Evolutionary conservation across 2,329 filamentous ascomycete genomes (phyloP), one percentile per base, ranked within the genome.

Genomic region (Scytalidium lignicola): DNA sequence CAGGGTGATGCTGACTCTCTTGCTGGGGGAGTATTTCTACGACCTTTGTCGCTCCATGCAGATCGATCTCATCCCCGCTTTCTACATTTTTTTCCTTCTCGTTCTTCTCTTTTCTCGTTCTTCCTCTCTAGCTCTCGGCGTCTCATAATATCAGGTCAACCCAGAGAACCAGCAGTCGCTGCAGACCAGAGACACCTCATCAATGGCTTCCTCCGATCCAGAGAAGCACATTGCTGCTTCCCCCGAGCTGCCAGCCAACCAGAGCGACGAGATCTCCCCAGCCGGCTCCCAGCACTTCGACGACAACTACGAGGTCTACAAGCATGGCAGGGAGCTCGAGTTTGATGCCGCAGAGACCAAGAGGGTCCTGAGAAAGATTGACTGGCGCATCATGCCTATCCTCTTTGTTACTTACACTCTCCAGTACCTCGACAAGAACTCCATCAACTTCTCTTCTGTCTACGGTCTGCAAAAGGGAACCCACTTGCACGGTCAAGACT

Each of bases 361-460:
- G 40, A 64, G 60, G 7, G 70, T 80, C 3, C 50, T 82, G 45
- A 67, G 71, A 21, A 81, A 81, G 61, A 81, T 83, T 51, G 80
- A 83, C 59, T 65, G 64, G 54, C 66, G 67, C 12, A 65, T 83
- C 9, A 73, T 83, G 4, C 78, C 80, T 0, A 63, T 83, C 10
- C 62, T 83, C 9, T 81, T 82, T 51, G 55, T 75, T 40, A 80
- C 75, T 0, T 83, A 83, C 57, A 75, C 75, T 66, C 61, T 83
- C 53, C 79, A 80, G 57, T 82, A 82, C 50, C 79, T 83, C 70
- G 80, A 83, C 62, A 83, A 83, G 62, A 74, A 74, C 57, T 67
- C 69, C 0, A 70, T 75, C 61, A 75, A 74, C 55, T 78, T 77
- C 59, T 73, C 74, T 7, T 72, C 69, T 49, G 70, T 71, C 0